Evolutionary conservation across 2,329 filamentous ascomycete genomes (phyloP), one percentile per base, ranked within the genome.

Genomic region (Hypoxylon sp.): DNA sequence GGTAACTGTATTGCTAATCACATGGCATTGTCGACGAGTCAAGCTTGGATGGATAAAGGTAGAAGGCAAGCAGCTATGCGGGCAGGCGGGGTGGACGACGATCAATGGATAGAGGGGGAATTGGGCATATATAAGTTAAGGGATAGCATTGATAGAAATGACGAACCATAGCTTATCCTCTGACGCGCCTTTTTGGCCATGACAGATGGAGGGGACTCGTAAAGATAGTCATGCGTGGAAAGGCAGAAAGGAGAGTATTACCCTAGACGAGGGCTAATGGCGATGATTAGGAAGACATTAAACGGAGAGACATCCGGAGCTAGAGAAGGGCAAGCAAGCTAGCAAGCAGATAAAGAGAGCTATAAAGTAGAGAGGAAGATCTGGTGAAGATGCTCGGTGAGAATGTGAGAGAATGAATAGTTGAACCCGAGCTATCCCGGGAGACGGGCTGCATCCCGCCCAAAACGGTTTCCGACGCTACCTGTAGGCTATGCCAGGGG

Each of bases 141-240:
- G 50, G 58, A 45, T 3, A 42, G 26, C 40, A 58, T 52, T 42
- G 41, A 50, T 15, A 31, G 47, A 38, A 48, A 54, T 37, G 51
- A 76, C 81, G 67, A 73, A 87, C 85, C 84, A 77, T 88, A 88
- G 73, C 84, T 86, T 77, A 88, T 85, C 75, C 84, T 83, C 76
- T 87, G 84, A 72, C 82, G 84, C 70, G 82, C 81, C 78, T 86
- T 88, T 72, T 83, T 85, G 76, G 84, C 83, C 84, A 87, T 88
- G 63, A 63, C 71, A 70, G 65, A 55, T 58, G 29, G 56, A 55
- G 58, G 47, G 33, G 31, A 35, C 3, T 41, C 41, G 40, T 58
- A 51, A 51, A 48, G 49, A 45, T 53, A 52, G 24, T 58, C 58
- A 62, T 62, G 48, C 55, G 57, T 54, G 47, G 42, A 48, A 45